Evolutionary conservation across 441 rosid genomes (phyloP), one percentile per base, ranked within the genome.

Genomic region (Adansonia gregorii): DNA sequence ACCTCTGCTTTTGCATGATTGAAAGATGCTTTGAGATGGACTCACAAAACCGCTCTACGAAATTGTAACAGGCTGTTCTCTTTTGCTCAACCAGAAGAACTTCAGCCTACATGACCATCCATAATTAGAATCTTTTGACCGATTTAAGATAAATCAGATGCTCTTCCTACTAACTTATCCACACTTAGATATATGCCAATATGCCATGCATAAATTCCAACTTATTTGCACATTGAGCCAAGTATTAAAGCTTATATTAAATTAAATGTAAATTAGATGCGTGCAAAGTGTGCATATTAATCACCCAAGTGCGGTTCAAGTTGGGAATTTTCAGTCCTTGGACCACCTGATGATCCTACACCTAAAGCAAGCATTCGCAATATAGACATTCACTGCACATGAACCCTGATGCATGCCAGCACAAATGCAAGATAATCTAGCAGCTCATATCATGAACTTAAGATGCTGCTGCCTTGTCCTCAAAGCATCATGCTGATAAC

Each of bases 21-120:
- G 88, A 78, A 3, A 92, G 82, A 85, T 91, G 82, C 82, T 74
- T 84, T 3, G 70, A 77, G 63, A 92, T 84, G 66, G 86, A 80
- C 3, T 14, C 80, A 48, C 86, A 82, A 82, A 85, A 92, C 51
- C 87, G 88, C 75, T 91, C 94, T 12, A 90, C 66, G 56, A 80
- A 61, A 58, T 84, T 80, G 72, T 91, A 95, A 78, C 89, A 88
- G 31, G 83, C 72, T 70, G 89, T 61, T 76, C 85, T 82, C 56
- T 87, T 88, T 76, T 78, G 88, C 89, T 95, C 99, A 39, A 79
- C 82, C 69, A 91, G 81, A 64, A 95, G 87, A 74, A 90, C 96
- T 79, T 89, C 92, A 72, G 89, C 95, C 99, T 95, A 92, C 79
- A 65, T 52, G 61, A 76, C 10, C 67, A 66, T 68, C 24, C 56